These are phyloP conservation scores for Exophiala spinifera DNA, from an alignment of 2,329 filamentous ascomycete genomes.

Conservation along the genomic window DNA sequence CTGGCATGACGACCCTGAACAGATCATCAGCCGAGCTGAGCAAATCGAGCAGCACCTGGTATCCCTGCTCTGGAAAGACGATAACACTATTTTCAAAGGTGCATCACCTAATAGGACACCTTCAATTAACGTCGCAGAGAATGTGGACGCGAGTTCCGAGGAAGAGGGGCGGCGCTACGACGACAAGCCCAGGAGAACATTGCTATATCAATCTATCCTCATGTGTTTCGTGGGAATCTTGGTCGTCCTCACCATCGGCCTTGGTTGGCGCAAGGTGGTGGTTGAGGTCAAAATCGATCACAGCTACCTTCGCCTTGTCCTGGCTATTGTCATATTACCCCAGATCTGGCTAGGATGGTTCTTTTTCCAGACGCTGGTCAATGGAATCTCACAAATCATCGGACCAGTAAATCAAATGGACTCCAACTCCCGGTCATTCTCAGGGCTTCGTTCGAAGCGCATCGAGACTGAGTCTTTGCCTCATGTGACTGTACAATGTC, in stretches of 20 bases:
- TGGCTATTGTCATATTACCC: slow-evolving; percentile 51
- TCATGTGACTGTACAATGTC: slow-evolving; percentile 73
- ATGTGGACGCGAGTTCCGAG: neutral
- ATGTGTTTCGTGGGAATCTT: slow-evolving; percentile 54
- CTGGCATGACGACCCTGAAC: slow-evolving; percentile 61
- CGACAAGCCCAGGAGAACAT: slow-evolving; percentile 38
- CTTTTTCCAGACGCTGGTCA: slow-evolving; percentile 47
- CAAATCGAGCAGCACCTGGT: slow-evolving; percentile 49
- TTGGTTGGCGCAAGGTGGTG: slow-evolving; percentile 55
- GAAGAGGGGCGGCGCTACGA: neutral
- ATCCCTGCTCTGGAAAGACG: slow-evolving; percentile 34
- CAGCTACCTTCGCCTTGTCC: slow-evolving; percentile 54
- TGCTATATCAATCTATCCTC: slow-evolving; percentile 49
- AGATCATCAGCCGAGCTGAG: slow-evolving; percentile 52
- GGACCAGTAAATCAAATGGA: slow-evolving; percentile 45
- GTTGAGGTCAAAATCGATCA: slow-evolving; percentile 55
- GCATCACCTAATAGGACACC: slow-evolving; percentile 15
- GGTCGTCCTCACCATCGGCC: slow-evolving; percentile 53
- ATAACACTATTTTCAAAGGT: slow-evolving; percentile 34
- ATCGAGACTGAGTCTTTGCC: slow-evolving; percentile 38
- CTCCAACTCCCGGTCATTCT: slow-evolving; percentile 47
- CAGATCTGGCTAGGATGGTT: slow-evolving; percentile 58
- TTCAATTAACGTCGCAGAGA: slow-evolving; percentile 1
- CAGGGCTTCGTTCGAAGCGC: slow-evolving; percentile 40
- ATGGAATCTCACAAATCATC: slow-evolving; percentile 41